phyloP scores from a whole-genome alignment of 2,329 filamentous ascomycete species.

The Alternaria consortialis region DNA sequence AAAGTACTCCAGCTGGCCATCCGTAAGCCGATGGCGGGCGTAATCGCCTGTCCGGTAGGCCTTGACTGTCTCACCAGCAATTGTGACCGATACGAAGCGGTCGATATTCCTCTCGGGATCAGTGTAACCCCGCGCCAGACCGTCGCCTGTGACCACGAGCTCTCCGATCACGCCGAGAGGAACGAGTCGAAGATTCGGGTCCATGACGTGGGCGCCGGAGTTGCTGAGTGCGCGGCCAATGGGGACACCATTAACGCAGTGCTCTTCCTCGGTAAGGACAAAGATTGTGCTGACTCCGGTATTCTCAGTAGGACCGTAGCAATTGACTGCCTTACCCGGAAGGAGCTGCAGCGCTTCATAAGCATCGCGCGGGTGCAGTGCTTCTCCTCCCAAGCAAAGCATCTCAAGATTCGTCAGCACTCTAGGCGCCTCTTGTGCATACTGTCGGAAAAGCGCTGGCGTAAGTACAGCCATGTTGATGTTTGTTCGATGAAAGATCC shows the following conservation, averaged over 20 bases:
- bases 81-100: background rate
- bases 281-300: constrained; percentile 56
- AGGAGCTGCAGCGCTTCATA: background rate
- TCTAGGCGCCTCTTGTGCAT: background rate
- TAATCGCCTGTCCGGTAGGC: constrained; percentile 31
- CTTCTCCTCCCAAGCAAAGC: constrained; percentile 6
- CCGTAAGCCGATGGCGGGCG: constrained; percentile 17
- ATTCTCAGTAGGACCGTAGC: constrained; percentile 31
- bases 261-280: background rate
- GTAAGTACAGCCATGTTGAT: constrained; percentile 14
- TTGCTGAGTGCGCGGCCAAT: constrained; percentile 10
- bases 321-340: constrained; percentile 17
- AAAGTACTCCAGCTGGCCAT: constrained; percentile 27
- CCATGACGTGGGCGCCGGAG: background rate
- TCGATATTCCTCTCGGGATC: constrained; percentile 27
- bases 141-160: constrained; percentile 30
- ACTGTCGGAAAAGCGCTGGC: background rate
- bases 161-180: constrained; percentile 31
- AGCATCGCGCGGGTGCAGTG: too few relatives aligned
- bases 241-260: constrained; percentile 23
- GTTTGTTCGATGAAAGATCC: accelerated
- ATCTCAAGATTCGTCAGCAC: background rate
- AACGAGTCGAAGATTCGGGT: constrained; percentile 7
- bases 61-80: background rate
- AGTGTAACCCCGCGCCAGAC: constrained; percentile 18